Base-by-base conservation (phyloP, 2,329 filamentous ascomycete species). In the Colletotrichum limetticola region DNA sequence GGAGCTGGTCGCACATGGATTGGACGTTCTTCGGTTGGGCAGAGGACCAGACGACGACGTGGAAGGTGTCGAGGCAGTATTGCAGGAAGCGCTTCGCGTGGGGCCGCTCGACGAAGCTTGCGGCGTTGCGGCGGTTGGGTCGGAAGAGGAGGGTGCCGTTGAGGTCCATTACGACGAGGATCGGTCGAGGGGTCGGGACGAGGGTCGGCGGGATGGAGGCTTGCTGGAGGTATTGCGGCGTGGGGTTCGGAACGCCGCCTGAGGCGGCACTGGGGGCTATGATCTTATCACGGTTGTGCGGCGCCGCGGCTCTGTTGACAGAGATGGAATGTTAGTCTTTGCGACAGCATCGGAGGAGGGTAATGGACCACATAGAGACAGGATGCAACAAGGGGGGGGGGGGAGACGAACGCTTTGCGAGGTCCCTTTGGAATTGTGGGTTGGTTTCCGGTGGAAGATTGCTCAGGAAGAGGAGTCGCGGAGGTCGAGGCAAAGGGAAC, bases 11-110 rank as follows among this genome's bases (percentile, higher is more conserved):
- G 74, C 94, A 90, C 86, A 97, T 94, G 46, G 83, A 84, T 9
- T 82, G 76, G 16, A 98, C 94, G 75, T 97, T 98, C 1, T 88
- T 82, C 0, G 91, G 92, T 24, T 88, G 89, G 0, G 96, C 95
- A 7, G 94, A 97, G 1, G 96, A 97, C 95, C 96, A 99, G 71
- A 98, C 90, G 84, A 95, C 94, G 35, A 98, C 92, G 65, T 87
- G 86, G 84, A 97, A 96, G 71, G 92, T 91, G 14, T 89, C 83
- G 76, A 97, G 87, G 76, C 95, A 89, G 80, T 95, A 94, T 32
- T 87, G 79, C 4, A 98, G 84, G 81, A 99, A 98, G 0, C 84
- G 76, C 3, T 84, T 78, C 1, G 97, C 88, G 75, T 91, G 87
- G 0, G 94, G 94, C 1, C 97, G 92, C 75, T 88, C 83, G 56